Evolutionary conservation across 495 filamentous ascomycete genomes (phyloP), one percentile per base, ranked within the genome.

Genomic region (Aspergillus bridgeri): DNA sequence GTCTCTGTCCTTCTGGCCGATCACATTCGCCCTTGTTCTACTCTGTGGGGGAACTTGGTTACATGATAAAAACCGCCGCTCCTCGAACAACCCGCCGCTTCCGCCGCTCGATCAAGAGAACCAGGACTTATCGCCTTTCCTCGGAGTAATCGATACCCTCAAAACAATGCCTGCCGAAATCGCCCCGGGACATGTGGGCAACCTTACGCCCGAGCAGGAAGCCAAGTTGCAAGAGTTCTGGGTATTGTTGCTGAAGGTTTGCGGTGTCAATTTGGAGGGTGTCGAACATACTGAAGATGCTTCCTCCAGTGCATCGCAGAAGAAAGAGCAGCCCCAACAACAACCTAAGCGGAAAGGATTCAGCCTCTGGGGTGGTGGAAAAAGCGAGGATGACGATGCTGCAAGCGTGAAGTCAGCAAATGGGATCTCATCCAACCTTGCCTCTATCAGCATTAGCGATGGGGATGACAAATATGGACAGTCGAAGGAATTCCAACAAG

Each of bases 391-490:
- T 54, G 81, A 87, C 5, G 73, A 82, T 59, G 65, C 65, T 1
- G 63, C 68, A 15, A 68, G 62, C 42, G 44, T 51, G 0, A 57
- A 68, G 4, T 64, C 81, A 2, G 65, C 65, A 23, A 74, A 65
- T 46, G 68, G 70, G 1, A 60, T 76, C 15, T 58, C 71, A 15
- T 63, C 73, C 15, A 66, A 64, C 48, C 42, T 71, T 25, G 53
- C 70, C 18, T 49, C 65, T 59, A 63, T 79, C 57, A 65, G 52
- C 43, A 65, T 76, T 58, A 75, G 73, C 38, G 86, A 89, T 20
- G 79, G 79, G 22, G 88, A 96, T 56, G 95, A 98, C 73, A 98
- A 98, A 76, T 92, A 95, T 70, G 91, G 91, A 25, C 90, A 93
- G 67, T 88, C 81, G 5, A 93, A 93, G 76, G 86, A 90, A 21